Conservation (phyloP, 176 grass and related monocot species). For the Echinochloa phyllopogon region DNA sequence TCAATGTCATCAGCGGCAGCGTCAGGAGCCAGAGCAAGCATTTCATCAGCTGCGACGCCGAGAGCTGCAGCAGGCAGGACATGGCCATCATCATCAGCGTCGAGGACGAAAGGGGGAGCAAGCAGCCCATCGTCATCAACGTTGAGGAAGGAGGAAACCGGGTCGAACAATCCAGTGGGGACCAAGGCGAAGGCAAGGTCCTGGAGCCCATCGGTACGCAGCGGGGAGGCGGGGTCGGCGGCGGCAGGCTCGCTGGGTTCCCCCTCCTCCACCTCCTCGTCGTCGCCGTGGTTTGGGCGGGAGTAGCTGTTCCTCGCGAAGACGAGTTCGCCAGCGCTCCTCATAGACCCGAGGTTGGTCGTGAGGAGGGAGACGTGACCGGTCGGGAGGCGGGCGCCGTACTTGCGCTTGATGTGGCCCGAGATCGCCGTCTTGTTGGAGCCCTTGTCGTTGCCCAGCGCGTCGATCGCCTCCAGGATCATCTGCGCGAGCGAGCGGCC, state of each 20-base stretch:
- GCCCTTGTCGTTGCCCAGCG: constrained; percentile 49
- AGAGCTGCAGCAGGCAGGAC: neutral
- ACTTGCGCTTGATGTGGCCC: constrained; percentile 64
- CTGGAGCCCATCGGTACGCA: constrained; percentile 8
- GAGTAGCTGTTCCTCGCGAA: constrained; percentile 66
- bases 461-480: constrained; percentile 72
- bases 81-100: neutral
- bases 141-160: too few relatives aligned
- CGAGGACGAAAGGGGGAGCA: neutral
- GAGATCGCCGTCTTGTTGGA: constrained; percentile 75
- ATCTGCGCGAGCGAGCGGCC: constrained; percentile 47
- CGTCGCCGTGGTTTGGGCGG: neutral
- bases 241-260: neutral
- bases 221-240: constrained; percentile 16
- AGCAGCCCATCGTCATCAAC: neutral
- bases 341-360: constrained; percentile 74
- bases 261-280: constrained; percentile 15
- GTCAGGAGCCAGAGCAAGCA: neutral
- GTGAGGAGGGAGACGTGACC: constrained; percentile 58
- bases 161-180: neutral
- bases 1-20: neutral
- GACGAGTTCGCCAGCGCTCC: constrained; percentile 57
- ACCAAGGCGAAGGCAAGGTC: constrained; percentile 13
- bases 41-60: neutral
- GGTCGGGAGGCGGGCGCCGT: constrained; percentile 44